phyloP scores from a whole-genome alignment of 257 asterid species.

The Prunella vulgaris region DNA sequence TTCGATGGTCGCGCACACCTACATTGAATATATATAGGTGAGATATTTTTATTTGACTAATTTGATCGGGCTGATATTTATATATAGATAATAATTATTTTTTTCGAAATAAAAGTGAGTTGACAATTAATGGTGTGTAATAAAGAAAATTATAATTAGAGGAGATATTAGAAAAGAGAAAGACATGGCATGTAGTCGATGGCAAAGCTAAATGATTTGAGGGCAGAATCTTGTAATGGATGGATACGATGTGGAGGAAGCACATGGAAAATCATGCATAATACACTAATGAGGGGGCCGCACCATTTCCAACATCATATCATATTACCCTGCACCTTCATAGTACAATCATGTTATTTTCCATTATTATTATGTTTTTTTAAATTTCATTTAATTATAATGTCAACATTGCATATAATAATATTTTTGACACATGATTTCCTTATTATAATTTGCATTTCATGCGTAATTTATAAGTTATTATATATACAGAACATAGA shows the following conservation, averaged over 20 bases:
- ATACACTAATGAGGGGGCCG: slow-evolving; percentile 23
- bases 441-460: no score
- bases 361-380: not conserved
- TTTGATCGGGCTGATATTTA: no score
- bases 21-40: not conserved
- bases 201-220: not conserved
- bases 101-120: not conserved
- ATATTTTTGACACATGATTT: no score
- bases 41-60: not conserved
- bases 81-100: no score
- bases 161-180: not conserved
- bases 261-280: slow-evolving; percentile 26
- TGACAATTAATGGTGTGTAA: not conserved
- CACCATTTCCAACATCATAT: not conserved
- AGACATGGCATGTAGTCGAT: slow-evolving; percentile 2
- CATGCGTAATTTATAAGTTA: no score
- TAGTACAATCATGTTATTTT: not conserved
- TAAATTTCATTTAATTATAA: not conserved
- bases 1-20: not conserved
- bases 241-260: not conserved
- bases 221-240: slow-evolving; percentile 17
- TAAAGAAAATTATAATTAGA: not conserved
- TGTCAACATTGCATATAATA: no score
- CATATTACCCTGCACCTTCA: not conserved
- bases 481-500: no score